Base-by-base conservation (phyloP, 345 rosid genomes). In the Eucalyptus victrix region DNA sequence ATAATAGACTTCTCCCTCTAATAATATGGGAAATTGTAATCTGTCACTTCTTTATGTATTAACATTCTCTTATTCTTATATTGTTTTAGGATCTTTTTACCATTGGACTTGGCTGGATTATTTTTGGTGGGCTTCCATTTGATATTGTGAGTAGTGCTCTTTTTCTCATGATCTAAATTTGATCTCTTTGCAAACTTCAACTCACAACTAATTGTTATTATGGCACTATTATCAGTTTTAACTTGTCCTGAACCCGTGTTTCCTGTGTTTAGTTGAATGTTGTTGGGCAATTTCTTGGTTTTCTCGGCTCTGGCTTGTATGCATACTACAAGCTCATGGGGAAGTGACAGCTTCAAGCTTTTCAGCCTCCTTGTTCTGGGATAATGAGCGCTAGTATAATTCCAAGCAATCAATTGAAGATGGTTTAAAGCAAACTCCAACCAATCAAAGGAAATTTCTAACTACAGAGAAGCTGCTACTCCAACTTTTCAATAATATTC, bases 41-140 rank as follows among this genome's bases (percentile, higher is more conserved):
- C 49, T 6, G 24, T 40, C 32, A 3, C n/a, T 18, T 51, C 50
- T 49, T 21, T 44, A 10, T 72, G 81, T 72, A 14, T 21, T 72
- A 9, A n/a, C 34, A 51, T 30, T 49, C 40, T 89, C 49, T 92
- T 87, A 53, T 50, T 65, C 50, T 91, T 69, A 49, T 88, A 60
- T 28, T 89, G n/a, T 91, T 93, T 90, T 83, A 98, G 99, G 99
- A 98, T 91, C 90, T 97, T 62, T 97, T 97, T 89, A 97, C 99
- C 42, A 95, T 98, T 89, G 97, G 94, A 89, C 93, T 98, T 76
- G 99, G 99, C 76, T 97, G 99, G 99, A 45, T 92, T 30, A 90
- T 98, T 88, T 98, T 98, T 86, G 98, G 98, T 12, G 99, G 99
- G 88, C 99, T 98, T 87, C 99, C 99, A n/a, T 98, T 97, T 88